Conservation (phyloP, 2,329 filamentous ascomycete genomes). For the Dryadomyces sulphureus region DNA sequence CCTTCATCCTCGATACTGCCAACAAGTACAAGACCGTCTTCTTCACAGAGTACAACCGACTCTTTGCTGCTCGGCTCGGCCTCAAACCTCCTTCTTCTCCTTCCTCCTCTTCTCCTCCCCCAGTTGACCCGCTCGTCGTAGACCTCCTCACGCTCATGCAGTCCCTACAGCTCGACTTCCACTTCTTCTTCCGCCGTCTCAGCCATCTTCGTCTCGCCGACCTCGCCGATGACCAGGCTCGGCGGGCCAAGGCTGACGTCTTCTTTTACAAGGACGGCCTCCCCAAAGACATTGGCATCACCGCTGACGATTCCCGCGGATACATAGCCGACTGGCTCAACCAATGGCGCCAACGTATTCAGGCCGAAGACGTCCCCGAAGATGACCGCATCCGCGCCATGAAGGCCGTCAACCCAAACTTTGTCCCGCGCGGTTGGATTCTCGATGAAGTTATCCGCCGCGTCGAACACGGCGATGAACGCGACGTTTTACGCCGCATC, state of each 20-base stretch:
- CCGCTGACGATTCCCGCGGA: slow-evolving; percentile 40
- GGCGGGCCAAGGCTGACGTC: slow-evolving; percentile 47
- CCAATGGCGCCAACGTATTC: slow-evolving; percentile 56
- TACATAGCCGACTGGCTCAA: slow-evolving; percentile 66
- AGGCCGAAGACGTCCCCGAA: slow-evolving; percentile 51
- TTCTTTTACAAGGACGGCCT: slow-evolving; percentile 74
- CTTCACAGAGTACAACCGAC: slow-evolving; percentile 70
- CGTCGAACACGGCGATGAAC: slow-evolving; percentile 72
- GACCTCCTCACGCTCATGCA: slow-evolving; percentile 71
- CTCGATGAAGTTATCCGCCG: slow-evolving; percentile 83
- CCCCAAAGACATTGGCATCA: slow-evolving; percentile 26
- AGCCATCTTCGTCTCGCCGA: slow-evolving; percentile 47
- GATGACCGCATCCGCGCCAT: slow-evolving; percentile 59
- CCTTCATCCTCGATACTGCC: slow-evolving; percentile 62
- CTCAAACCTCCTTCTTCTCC: slow-evolving; percentile 22
- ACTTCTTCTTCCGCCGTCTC: slow-evolving; percentile 79
- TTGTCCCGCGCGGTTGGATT: slow-evolving; percentile 81
- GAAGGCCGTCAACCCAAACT: slow-evolving; percentile 84
- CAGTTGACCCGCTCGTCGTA: slow-evolving; percentile 67
- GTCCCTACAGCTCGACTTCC: slow-evolving; percentile 74
- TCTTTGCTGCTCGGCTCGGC: slow-evolving; percentile 71
- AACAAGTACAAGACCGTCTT: slow-evolving; percentile 86
- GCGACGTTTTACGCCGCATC: slow-evolving; percentile 59
- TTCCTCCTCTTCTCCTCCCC: slow-evolving; percentile 29
- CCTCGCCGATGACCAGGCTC: slow-evolving; percentile 47